Percentiles rank a stretch among this genome's conserved stretches.
Conservation (phyloP, 23 red algal genomes). For the Rhodosorus marinus region DNA sequence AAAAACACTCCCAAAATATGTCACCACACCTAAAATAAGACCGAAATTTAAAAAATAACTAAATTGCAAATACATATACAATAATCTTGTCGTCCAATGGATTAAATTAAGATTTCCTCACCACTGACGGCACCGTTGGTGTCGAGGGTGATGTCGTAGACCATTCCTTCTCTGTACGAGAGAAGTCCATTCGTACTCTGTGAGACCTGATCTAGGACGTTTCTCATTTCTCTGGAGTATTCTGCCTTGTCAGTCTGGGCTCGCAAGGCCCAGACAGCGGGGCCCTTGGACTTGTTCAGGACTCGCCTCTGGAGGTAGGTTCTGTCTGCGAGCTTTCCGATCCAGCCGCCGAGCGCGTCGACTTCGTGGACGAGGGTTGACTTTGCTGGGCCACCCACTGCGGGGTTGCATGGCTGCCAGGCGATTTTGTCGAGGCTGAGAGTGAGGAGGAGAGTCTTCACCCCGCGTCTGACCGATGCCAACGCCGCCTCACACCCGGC, state of each 20-base stretch:
- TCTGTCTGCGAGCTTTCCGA: constrained; percentile 76
- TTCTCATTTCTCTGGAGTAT: constrained; percentile 77
- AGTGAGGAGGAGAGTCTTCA: constrained; percentile 57
- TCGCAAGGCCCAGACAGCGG: constrained; percentile 90
- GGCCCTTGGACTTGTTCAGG: constrained; percentile 83
- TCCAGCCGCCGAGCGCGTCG: constrained; percentile 87
- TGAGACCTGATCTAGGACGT: constrained; percentile 32
- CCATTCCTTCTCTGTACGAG: constrained; percentile 96
- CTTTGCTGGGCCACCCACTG: constrained; percentile 91
- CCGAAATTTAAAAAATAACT: too few relatives aligned
- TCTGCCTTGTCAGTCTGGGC: constrained; percentile 98
- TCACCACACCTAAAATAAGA: constrained; percentile 70
- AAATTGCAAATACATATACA: too few relatives aligned
- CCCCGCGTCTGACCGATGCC: constrained; percentile 54
- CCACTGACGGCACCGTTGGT: constrained; percentile 36
- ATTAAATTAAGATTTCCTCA: too few relatives aligned
- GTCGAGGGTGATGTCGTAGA: constrained; percentile 49
- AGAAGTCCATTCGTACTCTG: constrained; percentile 10
- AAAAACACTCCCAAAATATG: constrained; percentile 69
- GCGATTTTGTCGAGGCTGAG: constrained; percentile 79
- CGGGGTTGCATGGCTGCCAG: constrained; percentile 99
- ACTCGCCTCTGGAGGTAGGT: constrained; percentile 95
- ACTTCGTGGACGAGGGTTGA: constrained; percentile 95
- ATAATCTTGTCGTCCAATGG: constrained; percentile 2
- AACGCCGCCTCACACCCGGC: constrained; percentile 89